These are phyloP conservation scores for Malus fusca DNA, from an alignment of 306 rosid species.

Conservation along the genomic window DNA sequence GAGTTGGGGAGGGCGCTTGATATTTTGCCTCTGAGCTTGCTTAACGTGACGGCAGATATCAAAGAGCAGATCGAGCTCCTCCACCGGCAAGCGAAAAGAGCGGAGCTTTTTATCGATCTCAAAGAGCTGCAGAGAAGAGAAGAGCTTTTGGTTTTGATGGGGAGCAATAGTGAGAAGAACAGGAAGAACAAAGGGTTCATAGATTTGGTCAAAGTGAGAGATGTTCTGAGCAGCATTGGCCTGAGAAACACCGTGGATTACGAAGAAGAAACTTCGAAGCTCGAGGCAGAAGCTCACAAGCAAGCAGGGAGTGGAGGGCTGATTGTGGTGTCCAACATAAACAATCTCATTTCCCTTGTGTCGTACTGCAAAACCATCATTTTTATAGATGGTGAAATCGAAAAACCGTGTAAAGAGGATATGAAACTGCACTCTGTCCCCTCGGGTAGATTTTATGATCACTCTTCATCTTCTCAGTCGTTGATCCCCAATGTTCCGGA, in stretches of 20 bases:
- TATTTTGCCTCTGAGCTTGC: constrained; percentile 72
- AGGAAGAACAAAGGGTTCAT: constrained; percentile 44
- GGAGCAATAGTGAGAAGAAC: constrained; percentile 42
- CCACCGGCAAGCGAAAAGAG: constrained; percentile 63
- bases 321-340: constrained; percentile 63
- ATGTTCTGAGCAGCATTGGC: constrained; percentile 57
- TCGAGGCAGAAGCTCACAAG: constrained; percentile 66
- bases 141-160: constrained; percentile 56
- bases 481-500: constrained; percentile 49
- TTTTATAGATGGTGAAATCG: constrained; percentile 36
- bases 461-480: constrained; percentile 50
- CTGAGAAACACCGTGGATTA: constrained; percentile 55
- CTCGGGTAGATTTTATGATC: constrained; percentile 24
- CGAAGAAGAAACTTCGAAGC: constrained; percentile 64
- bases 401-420: constrained; percentile 27
- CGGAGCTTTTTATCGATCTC: constrained; percentile 45
- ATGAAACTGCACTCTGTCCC: constrained; percentile 31
- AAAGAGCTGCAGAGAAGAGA: constrained; percentile 53
- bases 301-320: constrained; percentile 93
- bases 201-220: constrained; percentile 52
- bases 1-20: constrained; percentile 86
- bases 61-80: constrained; percentile 83
- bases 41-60: constrained; percentile 49
- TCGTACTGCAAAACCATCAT: constrained; percentile 53
- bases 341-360: constrained; percentile 64